Conservation (phyloP, 306 rosid genomes). For the Inga oerstediana region DNA sequence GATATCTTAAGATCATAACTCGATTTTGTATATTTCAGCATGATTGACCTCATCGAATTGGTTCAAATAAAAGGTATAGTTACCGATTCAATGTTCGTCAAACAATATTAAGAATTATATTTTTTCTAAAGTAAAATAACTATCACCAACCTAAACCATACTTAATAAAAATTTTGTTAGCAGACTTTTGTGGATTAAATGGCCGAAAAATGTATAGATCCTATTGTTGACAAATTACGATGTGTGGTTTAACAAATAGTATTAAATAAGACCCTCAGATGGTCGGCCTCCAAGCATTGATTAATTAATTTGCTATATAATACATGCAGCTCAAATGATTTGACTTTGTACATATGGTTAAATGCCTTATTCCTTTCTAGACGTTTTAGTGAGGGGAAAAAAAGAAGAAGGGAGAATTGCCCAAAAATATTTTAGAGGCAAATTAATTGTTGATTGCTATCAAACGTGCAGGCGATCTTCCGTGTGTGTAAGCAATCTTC, state of each 20-base stretch:
- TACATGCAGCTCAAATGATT: neutral
- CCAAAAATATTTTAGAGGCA: no score
- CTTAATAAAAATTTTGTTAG: no score
- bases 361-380: neutral
- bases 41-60: neutral
- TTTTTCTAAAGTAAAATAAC: no score
- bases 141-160: no score
- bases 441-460: no score
- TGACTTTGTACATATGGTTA: neutral
- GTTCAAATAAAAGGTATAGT: neutral
- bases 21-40: neutral
- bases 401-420: no score
- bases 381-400: no score
- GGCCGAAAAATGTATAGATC: neutral
- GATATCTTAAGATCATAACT: neutral
- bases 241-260: neutral
- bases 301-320: neutral
- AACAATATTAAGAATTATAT: no score
- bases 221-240: neutral
- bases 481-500: no score
- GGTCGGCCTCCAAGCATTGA: constrained; percentile 49
- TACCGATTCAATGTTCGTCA: neutral
- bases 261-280: constrained; percentile 15
- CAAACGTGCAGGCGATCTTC: no score
- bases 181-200: no score